Evolutionary conservation across 2,329 filamentous ascomycete genomes (phyloP), one percentile per base, ranked within the genome.

Genomic region (Claviceps lovelessii): DNA sequence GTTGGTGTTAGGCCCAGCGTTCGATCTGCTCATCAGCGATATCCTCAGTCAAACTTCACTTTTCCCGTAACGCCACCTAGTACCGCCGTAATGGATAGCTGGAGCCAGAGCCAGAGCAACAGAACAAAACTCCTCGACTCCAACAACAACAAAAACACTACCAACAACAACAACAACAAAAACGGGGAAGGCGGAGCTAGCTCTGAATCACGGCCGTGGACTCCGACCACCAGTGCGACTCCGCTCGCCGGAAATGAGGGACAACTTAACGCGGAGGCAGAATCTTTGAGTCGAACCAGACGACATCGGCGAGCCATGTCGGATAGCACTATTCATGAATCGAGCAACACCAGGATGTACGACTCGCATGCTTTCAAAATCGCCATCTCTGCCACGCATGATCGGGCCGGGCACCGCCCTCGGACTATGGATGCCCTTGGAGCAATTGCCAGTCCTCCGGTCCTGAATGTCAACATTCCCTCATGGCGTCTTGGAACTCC

Each of bases 401-500:
- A 80, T 48, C 48, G 29, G 5, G 51, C 49, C 29, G 79, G 80
- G 35, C 64, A 67, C 45, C 77, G 80, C 53, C 79, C 83, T 31
- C 85, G 78, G 64, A 85, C 82, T 5, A 76, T 80, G 58, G 81
- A 85, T 63, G 79, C 80, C 61, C 56, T 77, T 47, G 70, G 75
- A 60, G 59, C 65, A 13, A 61, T 68, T 19, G 64, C 66, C 45
- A 45, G 33, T 13, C 68, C 74, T 44, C 82, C 80, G 13, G 71
- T 82, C 41, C 73, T 94, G 52, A 80, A 90, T 61, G 78, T 91
- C 47, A 76, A 83, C 28, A 95, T 95, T 52, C 90, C 90, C 41
- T 85, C 87, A 55, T 94, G 90, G 76, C 84, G 84, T 60, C 74
- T 96, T 55, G 90, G 90, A 13, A 86, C 85, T 1, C 88, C 89